phyloP scores from a whole-genome alignment of 179 eudicot species.

The Patellifolia procumbens region DNA sequence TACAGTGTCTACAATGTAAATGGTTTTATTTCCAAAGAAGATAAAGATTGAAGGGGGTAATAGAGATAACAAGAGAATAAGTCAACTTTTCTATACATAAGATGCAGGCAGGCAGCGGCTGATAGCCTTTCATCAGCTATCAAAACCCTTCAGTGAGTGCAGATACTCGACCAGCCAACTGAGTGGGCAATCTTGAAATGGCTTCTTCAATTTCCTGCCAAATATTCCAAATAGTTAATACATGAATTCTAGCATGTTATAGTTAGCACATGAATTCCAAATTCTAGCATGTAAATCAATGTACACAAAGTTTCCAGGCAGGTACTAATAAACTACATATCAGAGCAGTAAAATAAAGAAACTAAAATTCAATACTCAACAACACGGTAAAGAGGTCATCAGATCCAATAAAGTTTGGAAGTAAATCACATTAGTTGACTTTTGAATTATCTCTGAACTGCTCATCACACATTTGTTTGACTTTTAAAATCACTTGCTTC shows the following conservation, averaged over 20 bases:
- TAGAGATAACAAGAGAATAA: background rate
- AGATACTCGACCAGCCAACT: conserved; percentile 65
- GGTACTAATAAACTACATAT: background rate
- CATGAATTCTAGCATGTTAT: background rate
- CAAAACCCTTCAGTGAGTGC: conserved; percentile 66
- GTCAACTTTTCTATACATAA: background rate
- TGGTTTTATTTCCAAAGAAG: background rate
- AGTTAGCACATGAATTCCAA: no score
- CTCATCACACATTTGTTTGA: no score
- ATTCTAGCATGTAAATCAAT: no score
- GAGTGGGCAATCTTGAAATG: conserved; percentile 47
- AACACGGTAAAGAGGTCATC: background rate
- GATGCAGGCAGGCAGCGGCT: background rate
- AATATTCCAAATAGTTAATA: conserved; percentile 12
- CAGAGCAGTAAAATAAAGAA: background rate
- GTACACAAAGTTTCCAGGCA: no score
- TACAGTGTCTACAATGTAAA: no score
- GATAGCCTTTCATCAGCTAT: background rate
- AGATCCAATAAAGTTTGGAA: background rate
- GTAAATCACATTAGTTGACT: background rate
- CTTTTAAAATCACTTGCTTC: no score
- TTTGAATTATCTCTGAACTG: no score
- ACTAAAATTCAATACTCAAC: background rate
- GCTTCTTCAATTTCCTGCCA: conserved; percentile 78
- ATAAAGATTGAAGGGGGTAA: background rate